Base-by-base conservation (phyloP, 148 eudicot species). In the Polygonum aviculare region DNA sequence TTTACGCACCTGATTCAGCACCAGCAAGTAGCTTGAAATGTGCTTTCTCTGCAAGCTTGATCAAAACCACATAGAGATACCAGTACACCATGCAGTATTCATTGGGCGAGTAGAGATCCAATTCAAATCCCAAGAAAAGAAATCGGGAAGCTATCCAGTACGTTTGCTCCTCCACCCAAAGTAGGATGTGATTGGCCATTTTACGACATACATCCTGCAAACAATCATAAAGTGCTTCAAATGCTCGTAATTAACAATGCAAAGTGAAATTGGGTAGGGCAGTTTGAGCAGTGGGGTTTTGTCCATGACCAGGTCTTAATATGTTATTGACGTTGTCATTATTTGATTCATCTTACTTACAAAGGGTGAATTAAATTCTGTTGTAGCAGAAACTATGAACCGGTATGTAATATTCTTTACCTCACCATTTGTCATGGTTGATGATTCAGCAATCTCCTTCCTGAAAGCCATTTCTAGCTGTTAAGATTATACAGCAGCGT, bases 71-170 rank as follows among this genome's bases (percentile, higher is more conserved):
- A 81, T 90, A 92, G 33, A 89, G 83, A 85, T 95, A 92, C 98
- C 98, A 95, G 83, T 95, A 92, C 16, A 92, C 98, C 98, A 95
- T 95, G 91, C 98, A 95, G 79, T 89, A 95, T 81, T 95, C 98
- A 75, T 79, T 60, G 40, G 91, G 83, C 35, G 97, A 90, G 80
- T 95, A 92, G 41, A 95, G 86, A 77, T 95, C 97, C 79, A 92
- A 80, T 63, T 95, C 96, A 78, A 95, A 95, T 36, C 98, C 98
- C 89, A 95, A 81, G 73, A 82, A 80, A 48, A 95, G 93, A 77
- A 92, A 95, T 41, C 97, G 92, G 52, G 81, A 85, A 76, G 97
- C 97, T 67, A 95, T 89, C 98, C 97, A 95, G 79, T 92, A 92
- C 75, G 97, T 93, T 81, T 88, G 94, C 88, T 95, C 96, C 85